Percentiles rank a stretch among this genome's conserved stretches.
phyloP scores from a whole-genome alignment of 1,284 basidiomycete species.

The Marasmius tenuissimus region DNA sequence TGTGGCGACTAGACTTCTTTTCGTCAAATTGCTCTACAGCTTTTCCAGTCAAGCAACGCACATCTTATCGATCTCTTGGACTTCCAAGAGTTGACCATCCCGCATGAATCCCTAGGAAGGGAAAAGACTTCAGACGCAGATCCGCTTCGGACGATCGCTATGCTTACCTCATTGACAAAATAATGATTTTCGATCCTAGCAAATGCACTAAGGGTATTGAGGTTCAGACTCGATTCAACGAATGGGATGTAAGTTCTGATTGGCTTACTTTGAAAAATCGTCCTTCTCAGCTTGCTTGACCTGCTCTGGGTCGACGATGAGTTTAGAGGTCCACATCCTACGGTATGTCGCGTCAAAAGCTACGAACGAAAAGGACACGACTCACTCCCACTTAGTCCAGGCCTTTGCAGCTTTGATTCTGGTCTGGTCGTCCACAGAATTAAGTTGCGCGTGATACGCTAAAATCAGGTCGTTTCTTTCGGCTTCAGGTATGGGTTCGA shows the following conservation, averaged over 20 bases:
- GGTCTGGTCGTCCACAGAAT: conserved; percentile 69
- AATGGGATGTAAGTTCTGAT: not conserved
- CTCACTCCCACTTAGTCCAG: conserved; percentile 90
- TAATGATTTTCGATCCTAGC: conserved; percentile 93
- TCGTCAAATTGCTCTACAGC: conserved; percentile 8
- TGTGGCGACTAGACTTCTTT: conserved; percentile 62
- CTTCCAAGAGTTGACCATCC: conserved; percentile 85
- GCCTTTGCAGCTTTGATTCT: conserved; percentile 77
- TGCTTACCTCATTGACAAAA: conserved; percentile 72
- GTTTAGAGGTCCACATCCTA: conserved; percentile 82
- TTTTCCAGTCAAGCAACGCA: conserved; percentile 30
- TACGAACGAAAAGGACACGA: conserved; percentile 14
- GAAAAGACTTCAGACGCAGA: not conserved
- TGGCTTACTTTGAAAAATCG: conserved; percentile 70
- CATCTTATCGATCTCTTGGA: conserved; percentile 91
- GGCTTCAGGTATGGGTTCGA: conserved; percentile 77
- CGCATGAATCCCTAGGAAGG: conserved; percentile 76
- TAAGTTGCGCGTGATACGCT: conserved; percentile 85
- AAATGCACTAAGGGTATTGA: conserved; percentile 62
- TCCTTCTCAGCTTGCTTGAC: conserved; percentile 74
- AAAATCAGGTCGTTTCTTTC: conserved; percentile 80
- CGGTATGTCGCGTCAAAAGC: not conserved
- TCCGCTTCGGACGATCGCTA: not conserved
- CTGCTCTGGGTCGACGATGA: conserved; percentile 69
- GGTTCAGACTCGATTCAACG: conserved; percentile 6